These are phyloP conservation scores for Dactylella cylindrospora DNA, from an alignment of 2,329 filamentous ascomycete genomes.

Conservation along the genomic window DNA sequence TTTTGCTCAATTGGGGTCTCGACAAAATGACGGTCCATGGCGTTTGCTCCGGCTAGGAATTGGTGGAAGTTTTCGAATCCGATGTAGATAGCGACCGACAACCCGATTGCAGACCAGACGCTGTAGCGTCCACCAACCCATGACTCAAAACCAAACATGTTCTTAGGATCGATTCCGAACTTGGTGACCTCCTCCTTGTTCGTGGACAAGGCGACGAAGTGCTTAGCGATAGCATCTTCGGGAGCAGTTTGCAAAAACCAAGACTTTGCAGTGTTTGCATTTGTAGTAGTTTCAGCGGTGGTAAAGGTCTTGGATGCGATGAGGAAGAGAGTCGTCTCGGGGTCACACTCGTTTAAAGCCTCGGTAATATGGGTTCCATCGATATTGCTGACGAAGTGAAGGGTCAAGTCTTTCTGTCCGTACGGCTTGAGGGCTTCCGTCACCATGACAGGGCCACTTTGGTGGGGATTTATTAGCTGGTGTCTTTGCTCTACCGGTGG, in stretches of 20 bases:
- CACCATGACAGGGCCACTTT: constrained; percentile 94
- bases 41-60: constrained; percentile 90
- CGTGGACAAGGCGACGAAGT: constrained; percentile 97
- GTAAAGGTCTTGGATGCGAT: constrained; percentile 99
- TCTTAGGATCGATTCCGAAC: constrained; percentile 97
- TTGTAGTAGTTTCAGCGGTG: constrained; percentile 93
- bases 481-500: not conserved
- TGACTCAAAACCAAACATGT: constrained; percentile 99
- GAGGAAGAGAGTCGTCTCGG: constrained; percentile 98
- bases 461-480: constrained; percentile 47
- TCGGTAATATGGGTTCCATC: constrained; percentile 97
- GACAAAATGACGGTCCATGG: constrained; percentile 98
- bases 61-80: constrained; percentile 97
- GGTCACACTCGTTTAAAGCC: constrained; percentile 82
- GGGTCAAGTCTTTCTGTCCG: constrained; percentile 76
- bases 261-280: constrained; percentile 92
- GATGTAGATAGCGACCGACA: constrained; percentile 91
- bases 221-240: constrained; percentile 83
- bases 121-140: constrained; percentile 99
- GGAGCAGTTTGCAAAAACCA: constrained; percentile 88
- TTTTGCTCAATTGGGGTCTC: constrained; percentile 88
- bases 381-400: constrained; percentile 99
- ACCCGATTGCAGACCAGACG: constrained; percentile 96
- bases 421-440: constrained; percentile 97
- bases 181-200: constrained; percentile 94